Conservation (phyloP, 2,329 filamentous ascomycete species). For the Pseudopyrenochaeta lycopersici region DNA sequence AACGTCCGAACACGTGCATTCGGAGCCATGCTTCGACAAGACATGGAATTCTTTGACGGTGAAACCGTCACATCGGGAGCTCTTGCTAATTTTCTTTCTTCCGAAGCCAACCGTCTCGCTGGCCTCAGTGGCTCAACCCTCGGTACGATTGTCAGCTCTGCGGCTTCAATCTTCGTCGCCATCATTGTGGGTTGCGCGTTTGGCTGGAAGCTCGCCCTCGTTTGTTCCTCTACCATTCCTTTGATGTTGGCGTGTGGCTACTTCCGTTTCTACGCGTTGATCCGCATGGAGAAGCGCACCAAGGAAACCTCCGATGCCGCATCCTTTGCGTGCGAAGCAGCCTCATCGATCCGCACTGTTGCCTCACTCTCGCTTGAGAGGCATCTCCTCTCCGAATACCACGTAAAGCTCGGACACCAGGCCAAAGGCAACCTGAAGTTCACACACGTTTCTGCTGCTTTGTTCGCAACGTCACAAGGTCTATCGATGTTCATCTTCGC, state of each 20-base stretch:
- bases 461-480: slow-evolving; percentile 88
- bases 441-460: slow-evolving; percentile 75
- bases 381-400: slow-evolving; percentile 80
- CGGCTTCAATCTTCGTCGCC: slow-evolving; percentile 79
- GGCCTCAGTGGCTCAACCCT: slow-evolving; percentile 89
- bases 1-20: slow-evolving; percentile 85
- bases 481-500: slow-evolving; percentile 62
- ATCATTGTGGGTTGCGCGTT: slow-evolving; percentile 74
- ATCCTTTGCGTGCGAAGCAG: slow-evolving; percentile 91
- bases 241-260: slow-evolving; percentile 83
- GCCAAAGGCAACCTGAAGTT: slow-evolving; percentile 75
- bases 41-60: slow-evolving; percentile 89
- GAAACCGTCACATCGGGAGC: slow-evolving; percentile 92
- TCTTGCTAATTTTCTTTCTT: slow-evolving; percentile 71
- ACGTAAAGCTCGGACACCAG: slow-evolving; percentile 73
- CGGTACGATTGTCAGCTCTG: slow-evolving; percentile 83
- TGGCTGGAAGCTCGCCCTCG: slow-evolving; percentile 88
- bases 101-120: slow-evolving; percentile 88
- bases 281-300: slow-evolving; percentile 81
- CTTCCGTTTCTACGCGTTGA: slow-evolving; percentile 85
- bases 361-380: slow-evolving; percentile 87
- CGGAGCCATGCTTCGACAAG: slow-evolving; percentile 80
- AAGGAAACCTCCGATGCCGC: slow-evolving; percentile 83
- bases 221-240: slow-evolving; percentile 81
- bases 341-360: slow-evolving; percentile 94